A percentile compares a stretch with the other conserved stretches of the same genome.
These are phyloP conservation scores for Trichoderma atrobrunneum DNA, from an alignment of 2,329 filamentous ascomycete genomes.

Conservation along the genomic window DNA sequence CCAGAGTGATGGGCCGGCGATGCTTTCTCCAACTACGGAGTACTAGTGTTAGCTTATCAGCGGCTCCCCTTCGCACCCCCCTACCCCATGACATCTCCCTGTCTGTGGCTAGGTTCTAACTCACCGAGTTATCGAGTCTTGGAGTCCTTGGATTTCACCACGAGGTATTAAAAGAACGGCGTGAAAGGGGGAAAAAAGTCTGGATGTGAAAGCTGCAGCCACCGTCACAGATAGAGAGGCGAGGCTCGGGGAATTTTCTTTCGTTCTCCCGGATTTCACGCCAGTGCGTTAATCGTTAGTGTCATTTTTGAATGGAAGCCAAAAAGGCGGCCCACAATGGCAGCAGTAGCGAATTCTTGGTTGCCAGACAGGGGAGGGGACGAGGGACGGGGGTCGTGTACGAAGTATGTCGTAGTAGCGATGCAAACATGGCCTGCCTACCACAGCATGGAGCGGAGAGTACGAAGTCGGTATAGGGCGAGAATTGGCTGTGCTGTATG, in stretches of 20 bases:
- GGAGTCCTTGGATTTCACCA: neutral
- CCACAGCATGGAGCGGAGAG: neutral
- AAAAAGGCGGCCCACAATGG: conserved; percentile 1
- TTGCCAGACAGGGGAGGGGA: neutral
- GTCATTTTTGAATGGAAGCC: neutral
- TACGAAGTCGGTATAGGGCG: neutral
- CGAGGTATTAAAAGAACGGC: neutral
- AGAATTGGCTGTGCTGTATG: neutral
- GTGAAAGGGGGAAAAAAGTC: neutral
- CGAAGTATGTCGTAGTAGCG: neutral
- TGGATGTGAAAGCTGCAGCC: neutral
- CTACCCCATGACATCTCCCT: conserved; percentile 2
- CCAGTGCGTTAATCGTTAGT: conserved; percentile 13
- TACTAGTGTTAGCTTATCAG: conserved; percentile 19
- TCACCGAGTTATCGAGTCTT: neutral
- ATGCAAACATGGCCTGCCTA: conserved; percentile 10
- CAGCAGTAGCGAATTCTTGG: neutral
- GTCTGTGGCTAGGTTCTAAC: neutral
- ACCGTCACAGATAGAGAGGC: neutral
- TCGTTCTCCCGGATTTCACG: conserved; percentile 3
- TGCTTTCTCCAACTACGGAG: conserved; percentile 15
- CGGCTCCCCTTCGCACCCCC: conserved; percentile 1
- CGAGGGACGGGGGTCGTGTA: neutral
- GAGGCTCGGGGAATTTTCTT: conserved; percentile 11
- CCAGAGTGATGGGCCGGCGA: conserved; percentile 8